Evolutionary conservation across 192 early-diverging fungal genomes (phyloP), one percentile per base, ranked within the genome.

Genomic region (Chytriomyces hyalinus): DNA sequence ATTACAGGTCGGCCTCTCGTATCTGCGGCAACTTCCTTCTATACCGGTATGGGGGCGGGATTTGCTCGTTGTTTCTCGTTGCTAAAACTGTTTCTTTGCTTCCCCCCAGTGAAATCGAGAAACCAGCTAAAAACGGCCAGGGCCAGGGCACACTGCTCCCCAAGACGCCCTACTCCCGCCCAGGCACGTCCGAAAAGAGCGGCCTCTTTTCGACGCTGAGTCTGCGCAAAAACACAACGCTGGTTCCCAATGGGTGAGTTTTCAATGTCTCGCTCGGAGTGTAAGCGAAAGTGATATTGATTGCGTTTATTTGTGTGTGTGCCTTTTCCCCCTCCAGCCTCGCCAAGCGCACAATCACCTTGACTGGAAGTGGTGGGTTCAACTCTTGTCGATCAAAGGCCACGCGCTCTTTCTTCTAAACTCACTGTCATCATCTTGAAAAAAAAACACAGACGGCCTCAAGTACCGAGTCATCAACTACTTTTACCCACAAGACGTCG

Each of bases 21-120:
- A 66, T 36, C 61, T 26, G 73, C 13, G 73, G 73, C 13, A 45
- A 15, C 11, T 75, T 75, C 24, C 73, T 75, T 11, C 61, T 75
- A 6, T 75, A 75, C 49, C 43, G 73, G 17, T 49, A 61, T 36
- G 36, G 3, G 24, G 24, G 36, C 0, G 36, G 36, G 2, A 36
- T 36, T 36, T 26, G 24, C 24, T 26, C 2, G 15, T 13, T n/a
- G 53, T 20, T 20, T 13, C 53, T 57, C 24, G 24, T 57, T 0
- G 20, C 53, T 20, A 57, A 26, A 57, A 13, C 20, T 57, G 20
- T 57, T 20, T n/a, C 5, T 4, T 3, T 20, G 53, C 13, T 57
- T 13, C 13, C 53, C 53, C 24, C 24, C 24, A 57, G 53, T 13
- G 53, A 57, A 20, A 57, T 57, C 53, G 53, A 57, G 20, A 57